A percentile compares a stretch with the other conserved stretches of the same genome.
Conservation (phyloP, 148 eudicot genomes). For the Vaccinium vitisidaea region DNA sequence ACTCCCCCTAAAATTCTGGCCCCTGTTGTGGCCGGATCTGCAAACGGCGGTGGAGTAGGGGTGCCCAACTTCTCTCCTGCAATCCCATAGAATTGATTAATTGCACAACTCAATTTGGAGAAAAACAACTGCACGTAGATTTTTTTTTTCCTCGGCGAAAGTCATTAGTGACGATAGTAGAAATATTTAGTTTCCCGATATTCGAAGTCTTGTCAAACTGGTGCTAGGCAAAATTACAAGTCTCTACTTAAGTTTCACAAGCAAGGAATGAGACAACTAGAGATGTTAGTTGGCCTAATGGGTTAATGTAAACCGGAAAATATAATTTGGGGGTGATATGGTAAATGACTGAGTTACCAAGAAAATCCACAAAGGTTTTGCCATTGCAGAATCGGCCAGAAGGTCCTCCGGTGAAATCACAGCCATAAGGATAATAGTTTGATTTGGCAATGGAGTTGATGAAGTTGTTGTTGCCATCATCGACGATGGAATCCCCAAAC, state of each 20-base stretch:
- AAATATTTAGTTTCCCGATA: not conserved
- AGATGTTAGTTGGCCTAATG: not conserved
- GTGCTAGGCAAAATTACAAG: not conserved
- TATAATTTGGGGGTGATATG: not conserved
- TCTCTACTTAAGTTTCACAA: not conserved
- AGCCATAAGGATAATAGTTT: slow-evolving; percentile 78
- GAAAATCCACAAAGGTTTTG: slow-evolving; percentile 52
- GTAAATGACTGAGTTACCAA: slow-evolving; percentile 35
- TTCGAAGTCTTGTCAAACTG: not conserved
- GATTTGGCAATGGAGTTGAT: slow-evolving; percentile 67
- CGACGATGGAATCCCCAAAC: slow-evolving; percentile 79
- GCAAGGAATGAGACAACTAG: not conserved
- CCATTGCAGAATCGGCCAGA: slow-evolving; percentile 79
- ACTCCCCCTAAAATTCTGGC: slow-evolving; percentile 54
- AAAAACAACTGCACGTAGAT: not conserved
- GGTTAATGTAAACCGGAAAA: too few relatives aligned
- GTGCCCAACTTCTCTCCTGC: slow-evolving; percentile 65
- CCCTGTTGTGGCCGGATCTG: slow-evolving; percentile 59
- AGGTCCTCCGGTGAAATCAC: slow-evolving; percentile 50
- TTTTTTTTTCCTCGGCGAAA: too few relatives aligned
- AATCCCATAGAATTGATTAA: not conserved
- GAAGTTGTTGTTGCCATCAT: slow-evolving; percentile 75
- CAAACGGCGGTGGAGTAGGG: slow-evolving; percentile 63
- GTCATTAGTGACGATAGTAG: not conserved
- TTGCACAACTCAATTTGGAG: not conserved